Percentiles rank a stretch among this genome's conserved stretches.
phyloP scores from a whole-genome alignment of 768 basidiomycete species.

The Porpolomopsis calyptriformis region DNA sequence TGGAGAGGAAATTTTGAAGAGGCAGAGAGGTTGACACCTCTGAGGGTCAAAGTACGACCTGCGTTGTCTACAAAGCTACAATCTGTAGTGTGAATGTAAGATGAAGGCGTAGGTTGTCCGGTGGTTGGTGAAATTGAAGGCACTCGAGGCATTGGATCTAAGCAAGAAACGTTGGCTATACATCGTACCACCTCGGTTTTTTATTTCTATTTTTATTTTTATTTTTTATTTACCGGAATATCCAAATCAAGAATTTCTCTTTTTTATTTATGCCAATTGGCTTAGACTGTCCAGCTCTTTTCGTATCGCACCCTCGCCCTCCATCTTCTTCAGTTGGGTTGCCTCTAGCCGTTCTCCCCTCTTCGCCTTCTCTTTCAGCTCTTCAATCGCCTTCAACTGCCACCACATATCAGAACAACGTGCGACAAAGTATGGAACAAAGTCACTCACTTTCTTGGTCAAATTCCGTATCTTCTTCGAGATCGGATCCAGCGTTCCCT shows the following conservation, averaged over 20 bases:
- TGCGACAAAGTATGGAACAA: neutral
- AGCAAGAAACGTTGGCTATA: neutral
- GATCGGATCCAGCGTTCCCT: constrained; percentile 55
- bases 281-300: constrained; percentile 46
- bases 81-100: constrained; percentile 56
- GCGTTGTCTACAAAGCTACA: constrained; percentile 63
- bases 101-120: constrained; percentile 32
- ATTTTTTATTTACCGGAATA: neutral
- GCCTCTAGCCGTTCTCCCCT: constrained; percentile 88
- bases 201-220: neutral
- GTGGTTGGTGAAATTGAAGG: constrained; percentile 52
- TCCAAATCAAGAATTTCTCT: neutral
- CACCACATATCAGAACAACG: constrained; percentile 9
- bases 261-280: neutral
- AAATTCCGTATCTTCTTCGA: constrained; percentile 93
- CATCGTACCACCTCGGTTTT: neutral
- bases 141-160: constrained; percentile 37
- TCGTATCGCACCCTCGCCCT: constrained; percentile 75
- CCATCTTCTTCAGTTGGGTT: constrained; percentile 96
- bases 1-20: constrained; percentile 75
- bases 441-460: constrained; percentile 75
- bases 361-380: constrained; percentile 85
- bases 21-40: constrained; percentile 93
- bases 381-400: constrained; percentile 96
- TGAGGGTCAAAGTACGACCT: constrained; percentile 70